Conservation (phyloP, 345 rosid genomes). For the Gossypium bickii region DNA sequence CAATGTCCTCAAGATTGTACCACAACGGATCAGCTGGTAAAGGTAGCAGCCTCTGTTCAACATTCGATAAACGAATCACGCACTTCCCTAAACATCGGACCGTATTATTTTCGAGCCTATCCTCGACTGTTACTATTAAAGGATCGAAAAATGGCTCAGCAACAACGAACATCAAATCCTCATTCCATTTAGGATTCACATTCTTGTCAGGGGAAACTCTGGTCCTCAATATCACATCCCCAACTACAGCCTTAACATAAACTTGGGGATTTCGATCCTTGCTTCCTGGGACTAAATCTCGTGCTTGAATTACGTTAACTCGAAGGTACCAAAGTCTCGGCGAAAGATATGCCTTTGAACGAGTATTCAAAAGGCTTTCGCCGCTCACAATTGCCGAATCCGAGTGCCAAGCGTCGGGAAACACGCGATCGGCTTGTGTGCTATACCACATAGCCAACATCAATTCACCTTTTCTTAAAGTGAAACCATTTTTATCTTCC, state of each 20-base stretch:
- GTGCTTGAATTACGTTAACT: not conserved
- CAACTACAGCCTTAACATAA: not conserved
- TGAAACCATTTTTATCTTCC: too few species aligned
- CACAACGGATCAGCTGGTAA: not conserved
- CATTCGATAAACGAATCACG: not conserved
- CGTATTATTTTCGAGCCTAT: not conserved
- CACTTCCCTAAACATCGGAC: not conserved
- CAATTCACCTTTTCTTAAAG: too few species aligned
- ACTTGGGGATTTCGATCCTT: not conserved
- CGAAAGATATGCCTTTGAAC: slow-evolving; percentile 35
- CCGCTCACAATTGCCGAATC: slow-evolving; percentile 36
- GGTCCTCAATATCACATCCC: not conserved
- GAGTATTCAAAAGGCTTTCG: slow-evolving; percentile 28
- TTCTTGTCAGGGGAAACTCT: not conserved
- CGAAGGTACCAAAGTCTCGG: slow-evolving; percentile 45
- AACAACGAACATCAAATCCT: not conserved
- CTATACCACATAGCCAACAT: too few species aligned
- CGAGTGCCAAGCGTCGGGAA: slow-evolving; percentile 40
- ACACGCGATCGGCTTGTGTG: too few species aligned
- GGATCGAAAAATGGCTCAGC: not conserved
- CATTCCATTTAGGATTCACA: not conserved
- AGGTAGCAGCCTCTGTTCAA: not conserved
- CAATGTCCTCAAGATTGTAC: not conserved
- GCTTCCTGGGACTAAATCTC: not conserved
- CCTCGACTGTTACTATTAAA: not conserved